Conservation (phyloP, 2,329 filamentous ascomycete genomes). For the Phialocephala subalpina region DNA sequence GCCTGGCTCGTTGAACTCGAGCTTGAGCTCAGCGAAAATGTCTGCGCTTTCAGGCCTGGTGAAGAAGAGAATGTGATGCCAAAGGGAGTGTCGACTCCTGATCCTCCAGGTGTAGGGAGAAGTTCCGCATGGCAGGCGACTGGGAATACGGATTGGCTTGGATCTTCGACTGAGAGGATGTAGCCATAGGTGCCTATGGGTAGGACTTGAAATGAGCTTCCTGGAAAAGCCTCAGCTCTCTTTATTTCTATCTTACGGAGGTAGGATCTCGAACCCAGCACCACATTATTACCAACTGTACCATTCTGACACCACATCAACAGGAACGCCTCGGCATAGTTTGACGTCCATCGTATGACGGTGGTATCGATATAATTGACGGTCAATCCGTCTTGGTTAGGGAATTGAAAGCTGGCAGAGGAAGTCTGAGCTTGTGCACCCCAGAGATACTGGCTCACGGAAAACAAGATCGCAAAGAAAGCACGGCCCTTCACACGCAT, state of each 20-base stretch:
- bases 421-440: neutral
- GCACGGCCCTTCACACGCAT: neutral
- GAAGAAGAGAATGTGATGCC: conserved; percentile 24
- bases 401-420: conserved; percentile 25
- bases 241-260: neutral
- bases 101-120: conserved; percentile 12
- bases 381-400: conserved; percentile 18
- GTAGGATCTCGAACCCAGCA: conserved; percentile 15
- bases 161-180: conserved; percentile 22
- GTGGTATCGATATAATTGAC: conserved; percentile 29
- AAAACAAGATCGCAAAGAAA: neutral
- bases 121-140: conserved; percentile 25
- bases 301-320: conserved; percentile 31
- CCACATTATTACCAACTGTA: conserved; percentile 21
- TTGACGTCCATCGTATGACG: conserved; percentile 28
- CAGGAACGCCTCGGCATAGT: conserved; percentile 18
- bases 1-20: conserved; percentile 16
- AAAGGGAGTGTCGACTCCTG: conserved; percentile 23
- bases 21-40: conserved; percentile 37
- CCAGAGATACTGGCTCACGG: neutral
- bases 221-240: conserved; percentile 18
- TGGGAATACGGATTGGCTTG: conserved; percentile 19
- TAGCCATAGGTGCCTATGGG: conserved; percentile 25
- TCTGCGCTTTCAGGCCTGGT: conserved; percentile 17
- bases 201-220: conserved; percentile 26